These are phyloP conservation scores for Peronosclerospora sorghi DNA, from an alignment of 352 stramenopile genomes.

Conservation along the genomic window DNA sequence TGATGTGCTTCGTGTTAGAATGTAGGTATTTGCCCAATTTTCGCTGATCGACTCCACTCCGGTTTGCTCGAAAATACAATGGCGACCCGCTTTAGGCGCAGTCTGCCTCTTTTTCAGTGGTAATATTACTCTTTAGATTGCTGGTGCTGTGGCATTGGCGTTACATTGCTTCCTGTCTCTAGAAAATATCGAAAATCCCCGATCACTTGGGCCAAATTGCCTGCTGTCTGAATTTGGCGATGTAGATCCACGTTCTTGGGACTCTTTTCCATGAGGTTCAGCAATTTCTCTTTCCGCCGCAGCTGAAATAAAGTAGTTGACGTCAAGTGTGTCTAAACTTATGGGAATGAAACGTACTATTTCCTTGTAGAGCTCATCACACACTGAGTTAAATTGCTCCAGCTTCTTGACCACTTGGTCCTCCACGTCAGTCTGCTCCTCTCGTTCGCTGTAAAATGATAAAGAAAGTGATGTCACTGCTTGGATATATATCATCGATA, in stretches of 20 bases:
- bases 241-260: conserved; percentile 77
- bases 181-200: conserved; percentile 77
- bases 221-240: conserved; percentile 77
- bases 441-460: conserved; percentile 18
- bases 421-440: conserved; percentile 30
- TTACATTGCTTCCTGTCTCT: conserved; percentile 41
- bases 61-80: conserved; percentile 24
- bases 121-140: conserved; percentile 18
- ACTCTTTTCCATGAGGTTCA: conserved; percentile 79
- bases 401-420: conserved; percentile 81
- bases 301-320: conserved; percentile 27
- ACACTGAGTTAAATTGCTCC: conserved; percentile 83
- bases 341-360: conserved; percentile 34
- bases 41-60: conserved; percentile 6
- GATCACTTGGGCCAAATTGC: conserved; percentile 73
- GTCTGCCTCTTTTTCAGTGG: conserved; percentile 16
- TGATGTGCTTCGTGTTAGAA: conserved; percentile 17
- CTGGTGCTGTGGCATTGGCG: conserved; percentile 15
- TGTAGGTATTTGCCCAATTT: conserved; percentile 18
- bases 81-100: conserved; percentile 3
- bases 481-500: not conserved
- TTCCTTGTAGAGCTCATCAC: conserved; percentile 82
- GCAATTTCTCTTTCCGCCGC: conserved; percentile 67
- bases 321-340: not conserved
- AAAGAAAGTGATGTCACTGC: no score